Evolutionary conservation across 306 rosid species (phyloP), one percentile per base, ranked within the genome.

Genomic region (Vigna angularis): DNA sequence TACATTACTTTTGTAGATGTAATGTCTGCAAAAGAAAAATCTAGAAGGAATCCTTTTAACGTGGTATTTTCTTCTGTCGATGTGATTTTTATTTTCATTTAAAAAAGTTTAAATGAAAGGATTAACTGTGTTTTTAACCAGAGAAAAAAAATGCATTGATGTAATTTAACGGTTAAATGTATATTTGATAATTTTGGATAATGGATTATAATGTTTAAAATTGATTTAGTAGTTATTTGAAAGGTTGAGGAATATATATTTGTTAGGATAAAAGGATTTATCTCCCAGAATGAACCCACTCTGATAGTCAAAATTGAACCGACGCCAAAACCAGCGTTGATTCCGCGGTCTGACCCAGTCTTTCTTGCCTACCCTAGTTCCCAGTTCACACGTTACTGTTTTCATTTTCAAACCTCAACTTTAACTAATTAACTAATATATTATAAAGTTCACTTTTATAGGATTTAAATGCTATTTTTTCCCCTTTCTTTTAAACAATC

Each of bases 331-430:
- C 30, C 20, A 52, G 51, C 64, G 20, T 34, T 71, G 50, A 52
- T 52, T 53, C 34, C 20, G 64, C 17, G 18, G 44, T 71, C 36
- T 34, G 76, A 53, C 76, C 26, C 1, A 11, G 76, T 71, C 76
- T 3, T 50, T 53, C 76, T 3, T 30, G 30, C 48, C 10, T 17
- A n/a, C 63, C 61, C 30, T 22, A 56, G n/a, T 51, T 70, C 49
- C 63, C 63, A 6, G 6, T 70, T 17, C 11, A 32, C 34, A 51
- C 50, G 47, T 6, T 10, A 34, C 6, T 1, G 3, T n/a, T 51
- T 5, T 20, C n/a, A 18, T 30, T 30, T 28, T 66, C n/a, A 48
- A 48, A 69, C 9, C n/a, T 16, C 9, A 28, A 28, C 42, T 70
- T 70, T 16, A 48, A 47, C 22, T 32, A 63, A 62, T 63, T 34